phyloP scores from a whole-genome alignment of 2,329 filamentous ascomycete genomes.

The Dactylellina cionopaga region DNA sequence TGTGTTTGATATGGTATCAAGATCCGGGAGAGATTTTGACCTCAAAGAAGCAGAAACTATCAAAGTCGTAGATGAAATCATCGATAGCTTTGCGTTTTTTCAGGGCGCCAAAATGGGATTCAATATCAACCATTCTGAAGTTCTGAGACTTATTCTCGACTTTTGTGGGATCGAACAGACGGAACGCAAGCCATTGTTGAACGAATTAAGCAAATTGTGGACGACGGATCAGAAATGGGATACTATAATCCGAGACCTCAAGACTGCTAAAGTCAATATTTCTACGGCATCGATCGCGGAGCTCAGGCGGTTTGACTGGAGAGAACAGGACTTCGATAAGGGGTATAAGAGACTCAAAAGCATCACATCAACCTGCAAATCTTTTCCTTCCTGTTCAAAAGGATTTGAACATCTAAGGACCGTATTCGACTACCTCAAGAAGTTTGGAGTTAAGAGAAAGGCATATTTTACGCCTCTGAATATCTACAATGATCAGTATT shows the following conservation, averaged over 20 bases:
- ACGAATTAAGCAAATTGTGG: constrained; percentile 58
- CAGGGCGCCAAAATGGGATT: constrained; percentile 81
- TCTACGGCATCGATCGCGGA: constrained; percentile 91
- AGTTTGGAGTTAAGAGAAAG: constrained; percentile 78
- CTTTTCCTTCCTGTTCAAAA: constrained; percentile 57
- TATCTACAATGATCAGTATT: constrained; percentile 92
- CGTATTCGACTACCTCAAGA: constrained; percentile 78
- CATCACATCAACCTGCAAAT: constrained; percentile 62
- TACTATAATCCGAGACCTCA: constrained; percentile 68
- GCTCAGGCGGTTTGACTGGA: constrained; percentile 88
- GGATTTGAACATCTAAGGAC: constrained; percentile 81
- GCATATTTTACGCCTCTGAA: constrained; percentile 85
- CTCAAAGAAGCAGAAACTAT: constrained; percentile 93
- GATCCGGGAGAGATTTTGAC: constrained; percentile 80
- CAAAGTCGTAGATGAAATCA: constrained; percentile 92
- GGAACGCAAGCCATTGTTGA: constrained; percentile 16
- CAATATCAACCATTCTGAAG: constrained; percentile 85
- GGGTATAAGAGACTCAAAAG: constrained; percentile 72
- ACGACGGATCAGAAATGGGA: constrained; percentile 62
- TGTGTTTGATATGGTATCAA: constrained; percentile 94
- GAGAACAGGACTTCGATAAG: constrained; percentile 77
- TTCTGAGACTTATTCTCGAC: constrained; percentile 65
- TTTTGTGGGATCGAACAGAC: constrained; percentile 35
- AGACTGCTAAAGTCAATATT: constrained; percentile 81
- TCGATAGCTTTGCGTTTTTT: constrained; percentile 80